Evolutionary conservation across 176 grass and related monocot genomes (phyloP).

Genomic region (Phoenix dactylifera): DNA sequence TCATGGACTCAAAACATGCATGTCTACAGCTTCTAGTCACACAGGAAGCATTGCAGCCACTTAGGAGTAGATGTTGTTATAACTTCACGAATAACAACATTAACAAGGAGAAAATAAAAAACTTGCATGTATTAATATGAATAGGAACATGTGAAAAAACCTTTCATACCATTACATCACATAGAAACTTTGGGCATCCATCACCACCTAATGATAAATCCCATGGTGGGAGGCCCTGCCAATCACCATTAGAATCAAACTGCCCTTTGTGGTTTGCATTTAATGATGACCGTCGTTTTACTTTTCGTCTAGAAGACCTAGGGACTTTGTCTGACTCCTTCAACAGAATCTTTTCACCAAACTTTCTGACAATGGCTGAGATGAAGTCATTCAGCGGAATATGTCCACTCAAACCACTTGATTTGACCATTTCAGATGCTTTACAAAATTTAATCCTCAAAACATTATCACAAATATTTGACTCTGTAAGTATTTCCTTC

Average conservation of each 20-base stretch:
- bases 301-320: slow-evolving; percentile 48
- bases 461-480: slow-evolving; percentile 2
- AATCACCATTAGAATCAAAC: slow-evolving; percentile 43
- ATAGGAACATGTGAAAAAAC: slow-evolving; percentile 9
- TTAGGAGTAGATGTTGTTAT: too few species aligned
- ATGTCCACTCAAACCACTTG: slow-evolving; percentile 16
- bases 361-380: slow-evolving; percentile 29
- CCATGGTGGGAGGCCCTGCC: slow-evolving; percentile 75
- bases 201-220: slow-evolving; percentile 70
- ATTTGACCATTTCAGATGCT: slow-evolving; percentile 10
- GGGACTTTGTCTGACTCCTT: slow-evolving; percentile 58
- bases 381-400: slow-evolving; percentile 18
- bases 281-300: slow-evolving; percentile 25
- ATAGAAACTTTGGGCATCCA: slow-evolving; percentile 74
- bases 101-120: too few species aligned
- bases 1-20: too few species aligned
- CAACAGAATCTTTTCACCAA: slow-evolving; percentile 52
- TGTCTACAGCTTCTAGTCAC: too few species aligned
- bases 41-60: too few species aligned
- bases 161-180: slow-evolving; percentile 84
- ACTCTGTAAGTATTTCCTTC: slow-evolving; percentile 3
- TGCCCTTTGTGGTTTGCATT: slow-evolving; percentile 40
- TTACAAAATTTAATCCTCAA: background rate
- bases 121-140: background rate
- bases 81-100: too few species aligned